Percentiles rank a stretch among this genome's conserved stretches.
These are phyloP conservation scores for Trichoderma endophyticum DNA, from an alignment of 2,329 filamentous ascomycete species.

Conservation along the genomic window DNA sequence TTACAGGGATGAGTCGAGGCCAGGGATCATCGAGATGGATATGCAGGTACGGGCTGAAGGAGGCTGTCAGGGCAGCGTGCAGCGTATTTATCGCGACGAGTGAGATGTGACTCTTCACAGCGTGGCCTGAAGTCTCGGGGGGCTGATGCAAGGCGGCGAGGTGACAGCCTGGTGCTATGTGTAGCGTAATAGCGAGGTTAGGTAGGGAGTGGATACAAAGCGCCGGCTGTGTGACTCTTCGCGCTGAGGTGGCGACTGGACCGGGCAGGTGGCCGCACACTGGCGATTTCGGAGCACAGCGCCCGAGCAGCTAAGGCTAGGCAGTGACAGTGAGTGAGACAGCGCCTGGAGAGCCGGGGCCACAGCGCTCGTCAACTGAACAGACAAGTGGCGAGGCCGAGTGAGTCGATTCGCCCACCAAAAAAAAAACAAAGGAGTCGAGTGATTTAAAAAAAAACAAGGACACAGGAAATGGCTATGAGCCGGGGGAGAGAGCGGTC, in stretches of 20 bases:
- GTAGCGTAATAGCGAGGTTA: conserved; percentile 16
- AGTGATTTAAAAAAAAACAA: background rate
- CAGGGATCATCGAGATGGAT: conserved; percentile 26
- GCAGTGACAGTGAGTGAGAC: conserved; percentile 19
- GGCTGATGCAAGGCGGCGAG: conserved; percentile 28
- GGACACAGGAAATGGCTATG: background rate
- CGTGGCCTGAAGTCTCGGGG: conserved; percentile 37
- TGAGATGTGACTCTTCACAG: conserved; percentile 23
- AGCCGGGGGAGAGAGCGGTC: background rate
- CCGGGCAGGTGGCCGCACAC: conserved; percentile 33
- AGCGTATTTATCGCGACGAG: conserved; percentile 31
- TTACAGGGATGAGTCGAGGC: conserved; percentile 12
- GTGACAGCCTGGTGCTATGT: conserved; percentile 26
- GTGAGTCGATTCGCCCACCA: conserved; percentile 9
- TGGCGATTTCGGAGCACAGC: conserved; percentile 39
- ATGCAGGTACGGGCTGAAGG: conserved; percentile 28
- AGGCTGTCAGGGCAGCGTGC: conserved; percentile 20
- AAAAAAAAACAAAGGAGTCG: background rate
- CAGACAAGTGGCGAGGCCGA: conserved; percentile 13
- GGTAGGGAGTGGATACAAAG: conserved; percentile 21
- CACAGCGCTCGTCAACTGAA: conserved; percentile 14
- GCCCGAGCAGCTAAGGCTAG: conserved; percentile 23
- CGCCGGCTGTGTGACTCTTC: conserved; percentile 36
- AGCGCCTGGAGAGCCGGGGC: conserved; percentile 15
- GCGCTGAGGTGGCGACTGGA: conserved; percentile 36